These are phyloP conservation scores for Picocystis sp. DNA, from an alignment of 163 green algal species.

Conservation along the genomic window DNA sequence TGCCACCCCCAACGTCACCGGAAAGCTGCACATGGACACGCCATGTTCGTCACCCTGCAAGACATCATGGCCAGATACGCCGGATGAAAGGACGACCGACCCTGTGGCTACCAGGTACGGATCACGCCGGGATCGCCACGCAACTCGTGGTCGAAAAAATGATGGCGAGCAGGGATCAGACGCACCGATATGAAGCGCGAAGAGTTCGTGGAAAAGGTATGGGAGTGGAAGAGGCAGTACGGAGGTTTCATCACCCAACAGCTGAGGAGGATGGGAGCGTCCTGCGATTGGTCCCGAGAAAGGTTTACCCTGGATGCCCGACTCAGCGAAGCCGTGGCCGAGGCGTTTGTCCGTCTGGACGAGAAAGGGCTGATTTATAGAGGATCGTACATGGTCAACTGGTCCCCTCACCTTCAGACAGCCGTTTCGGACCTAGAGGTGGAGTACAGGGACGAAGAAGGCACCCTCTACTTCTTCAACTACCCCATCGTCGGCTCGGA, in stretches of 20 bases:
- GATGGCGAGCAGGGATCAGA: constrained; percentile 47
- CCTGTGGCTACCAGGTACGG: constrained; percentile 92
- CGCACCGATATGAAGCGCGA: constrained; percentile 59
- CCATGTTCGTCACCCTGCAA: constrained; percentile 94
- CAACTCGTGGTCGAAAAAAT: constrained; percentile 90
- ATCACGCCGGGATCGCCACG: constrained; percentile 96
- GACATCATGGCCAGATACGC: constrained; percentile 75
- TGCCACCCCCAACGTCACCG: constrained; percentile 99
- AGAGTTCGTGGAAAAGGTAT: constrained; percentile 72
- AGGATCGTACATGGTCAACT: constrained; percentile 90
- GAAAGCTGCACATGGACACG: constrained; percentile 96
- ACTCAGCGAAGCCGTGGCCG: constrained; percentile 64
- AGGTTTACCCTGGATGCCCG: constrained; percentile 86
- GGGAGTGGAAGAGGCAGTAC: constrained; percentile 86
- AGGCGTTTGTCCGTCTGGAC: constrained; percentile 80
- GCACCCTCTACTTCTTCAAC: constrained; percentile 86
- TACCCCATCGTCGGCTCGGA: constrained; percentile 64
- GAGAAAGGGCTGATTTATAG: constrained; percentile 49
- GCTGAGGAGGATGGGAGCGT: constrained; percentile 78
- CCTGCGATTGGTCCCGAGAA: constrained; percentile 88
- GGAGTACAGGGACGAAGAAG: constrained; percentile 85
- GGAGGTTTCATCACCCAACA: constrained; percentile 86
- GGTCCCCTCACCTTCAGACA: constrained; percentile 77
- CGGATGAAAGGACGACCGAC: constrained; percentile 72
- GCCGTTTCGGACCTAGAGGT: constrained; percentile 69